Base-by-base conservation (phyloP, 2,329 filamentous ascomycete genomes). In the Raffaelea arxii region DNA sequence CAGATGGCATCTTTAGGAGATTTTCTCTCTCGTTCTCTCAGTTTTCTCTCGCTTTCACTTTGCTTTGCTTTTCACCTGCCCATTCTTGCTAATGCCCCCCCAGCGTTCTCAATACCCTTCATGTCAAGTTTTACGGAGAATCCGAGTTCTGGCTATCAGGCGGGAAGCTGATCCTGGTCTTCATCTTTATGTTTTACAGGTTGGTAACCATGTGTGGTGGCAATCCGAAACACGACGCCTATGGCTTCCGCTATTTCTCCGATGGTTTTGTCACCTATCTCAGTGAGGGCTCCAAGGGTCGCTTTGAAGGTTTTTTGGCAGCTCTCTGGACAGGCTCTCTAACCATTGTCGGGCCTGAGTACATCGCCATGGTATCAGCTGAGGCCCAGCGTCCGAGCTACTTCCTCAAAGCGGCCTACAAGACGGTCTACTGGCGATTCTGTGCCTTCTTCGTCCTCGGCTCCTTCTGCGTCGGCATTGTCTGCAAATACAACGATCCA, bases 341-440 rank as follows among this genome's bases (percentile, higher is more conserved):
- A 38, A 62, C 62, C 21, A 68, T 66, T 35, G 57, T 62, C 38
- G 62, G 62, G 16, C 80, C 80, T 2, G 80, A 84, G 58, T 68
- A 84, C 27, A 78, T 85, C 46, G 80, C 80, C 59, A 79, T 84
- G 18, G 84, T 80, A 0, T 80, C 84, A 23, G 80, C 79, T 46
- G 79, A 84, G 60, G 78, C 80, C 0, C 77, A 82, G 56, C 82
- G 84, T 60, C 81, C 81, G 2, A 72, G 79, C 53, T 74, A 74
- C 59, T 82, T 77, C 42, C 80, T 85, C 47, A 81, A 81, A 2
- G 69, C 75, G 39, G 82, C 81, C 23, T 82, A 84, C 62, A 80
- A 77, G 56, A 70, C 84, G 46, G 84, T 80, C 35, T 82, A 85
- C 60, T 80, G 75, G 64, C 80, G 82, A 19, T 85, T 85, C 56